Evolutionary conservation across 208 protist genomes (phyloP), one percentile per base, ranked within the genome.

Genomic region (Trypanosoma avium): DNA sequence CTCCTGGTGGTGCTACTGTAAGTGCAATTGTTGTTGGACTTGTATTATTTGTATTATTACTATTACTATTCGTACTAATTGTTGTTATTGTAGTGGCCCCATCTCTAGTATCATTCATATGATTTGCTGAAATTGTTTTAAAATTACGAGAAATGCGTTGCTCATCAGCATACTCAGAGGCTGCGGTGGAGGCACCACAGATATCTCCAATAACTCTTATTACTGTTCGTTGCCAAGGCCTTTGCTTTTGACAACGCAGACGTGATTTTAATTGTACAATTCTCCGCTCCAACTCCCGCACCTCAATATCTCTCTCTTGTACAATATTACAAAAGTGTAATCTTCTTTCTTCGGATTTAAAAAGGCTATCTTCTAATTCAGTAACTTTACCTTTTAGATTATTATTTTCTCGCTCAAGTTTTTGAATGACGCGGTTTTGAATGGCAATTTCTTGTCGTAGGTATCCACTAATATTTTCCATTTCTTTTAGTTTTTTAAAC

Each of bases 261-360:
- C 87, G 81, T 19, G 84, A 90, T 58, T 90, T 92, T 42, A 94
- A 77, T 61, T 87, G 90, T 2, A 49, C 47, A 27, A 93, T 82
- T 19, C 70, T 75, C 4, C 81, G 73, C 22, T 84, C 77, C 19
- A 80, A 61, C 35, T 89, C 77, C 10, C 75, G 61, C 4, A 94
- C 56, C 5, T 73, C 62, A n/a, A 88, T 45, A 63, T 88, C 73
- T 65, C 83, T 86, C 69, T 94, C 71, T 66, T 96, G 90, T n/a
- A 73, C 56, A 27, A 84, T 35, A 57, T 92, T 96, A 61, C 72
- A 84, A 52, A 74, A 84, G 42, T 85, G 67, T 32, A 96, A 67
- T 65, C 88, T 88, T 49, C 86, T 73, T 21, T 77, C 67, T 45
- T 91, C 67, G 7, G 83, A 73, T 15, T 66, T n/a, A 59, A 86